Evolutionary conservation across 768 basidiomycete genomes (phyloP).

Genomic region (Paxillus ammoniavirescens): DNA sequence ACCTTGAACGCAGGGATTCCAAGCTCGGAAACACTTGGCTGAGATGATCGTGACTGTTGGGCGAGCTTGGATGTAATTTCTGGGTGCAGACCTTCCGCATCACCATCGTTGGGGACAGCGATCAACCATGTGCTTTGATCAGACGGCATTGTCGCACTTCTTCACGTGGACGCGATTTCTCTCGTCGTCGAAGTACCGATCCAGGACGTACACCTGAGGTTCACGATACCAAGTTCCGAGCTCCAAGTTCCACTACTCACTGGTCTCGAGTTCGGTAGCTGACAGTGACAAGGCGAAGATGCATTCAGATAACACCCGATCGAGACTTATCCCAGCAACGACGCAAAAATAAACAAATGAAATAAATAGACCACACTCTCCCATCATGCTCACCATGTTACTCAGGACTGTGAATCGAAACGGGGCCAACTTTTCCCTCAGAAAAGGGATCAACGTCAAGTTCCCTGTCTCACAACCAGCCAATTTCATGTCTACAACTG

Average conservation of each 20-base stretch:
- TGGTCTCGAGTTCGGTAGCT: background rate
- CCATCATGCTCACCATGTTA: slow-evolving; percentile 5
- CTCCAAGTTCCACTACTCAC: too few species aligned
- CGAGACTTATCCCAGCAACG: slow-evolving; percentile 5
- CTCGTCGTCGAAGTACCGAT: slow-evolving; percentile 5
- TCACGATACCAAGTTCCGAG: background rate
- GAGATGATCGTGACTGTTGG: slow-evolving; percentile 51
- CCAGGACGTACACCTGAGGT: background rate
- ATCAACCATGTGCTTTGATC: slow-evolving; percentile 96
- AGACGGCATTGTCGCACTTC: slow-evolving; percentile 71
- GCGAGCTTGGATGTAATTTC: slow-evolving; percentile 63
- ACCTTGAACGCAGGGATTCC: slow-evolving; percentile 92
- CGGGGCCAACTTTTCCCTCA: background rate
- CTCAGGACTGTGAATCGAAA: slow-evolving; percentile 4
- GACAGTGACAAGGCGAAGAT: background rate
- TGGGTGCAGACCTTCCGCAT: slow-evolving; percentile 71
- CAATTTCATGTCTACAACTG: slow-evolving; percentile 39
- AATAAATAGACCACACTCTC: slow-evolving; percentile 5
- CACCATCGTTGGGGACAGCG: slow-evolving; percentile 82
- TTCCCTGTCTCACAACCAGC: slow-evolving; percentile 1
- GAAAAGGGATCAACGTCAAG: background rate
- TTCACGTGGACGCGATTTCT: slow-evolving; percentile 1
- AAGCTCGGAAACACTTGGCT: slow-evolving; percentile 58
- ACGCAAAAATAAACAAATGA: slow-evolving; percentile 16
- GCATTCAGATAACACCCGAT: slow-evolving; percentile 3